A percentile compares a stretch with the other conserved stretches of the same genome.
phyloP scores from a whole-genome alignment of 2,329 filamentous ascomycete genomes.

The Phialophora macrospora region DNA sequence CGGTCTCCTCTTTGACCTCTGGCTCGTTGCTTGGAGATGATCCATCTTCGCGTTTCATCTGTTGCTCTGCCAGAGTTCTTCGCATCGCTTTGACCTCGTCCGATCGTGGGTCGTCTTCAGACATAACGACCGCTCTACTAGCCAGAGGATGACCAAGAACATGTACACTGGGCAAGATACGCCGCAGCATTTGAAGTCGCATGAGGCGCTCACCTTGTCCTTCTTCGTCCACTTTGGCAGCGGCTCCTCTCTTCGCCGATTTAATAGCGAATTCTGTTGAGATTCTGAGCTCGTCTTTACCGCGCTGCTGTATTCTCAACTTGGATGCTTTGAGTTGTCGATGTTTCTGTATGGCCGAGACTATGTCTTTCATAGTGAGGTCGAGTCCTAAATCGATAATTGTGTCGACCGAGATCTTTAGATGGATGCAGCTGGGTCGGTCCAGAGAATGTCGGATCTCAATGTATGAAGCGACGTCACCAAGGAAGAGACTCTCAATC shows the following conservation, averaged over 20 bases:
- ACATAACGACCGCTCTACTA: slow-evolving; percentile 56
- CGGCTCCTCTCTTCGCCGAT: slow-evolving; percentile 49
- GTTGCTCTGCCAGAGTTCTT: slow-evolving; percentile 15
- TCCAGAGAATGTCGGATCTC: slow-evolving; percentile 75
- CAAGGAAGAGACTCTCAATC: slow-evolving; percentile 91
- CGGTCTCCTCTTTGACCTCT: slow-evolving; percentile 30
- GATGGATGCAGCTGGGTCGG: slow-evolving; percentile 69
- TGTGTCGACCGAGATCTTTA: slow-evolving; percentile 79
- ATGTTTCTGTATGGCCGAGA: slow-evolving; percentile 74
- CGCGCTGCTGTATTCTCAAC: slow-evolving; percentile 60
- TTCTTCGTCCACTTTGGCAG: slow-evolving; percentile 52
- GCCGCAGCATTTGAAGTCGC: slow-evolving; percentile 83
- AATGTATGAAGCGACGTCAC: slow-evolving; percentile 78
- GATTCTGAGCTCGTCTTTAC: slow-evolving; percentile 70
- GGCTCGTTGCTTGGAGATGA: slow-evolving; percentile 17
- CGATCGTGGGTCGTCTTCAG: slow-evolving; percentile 39
- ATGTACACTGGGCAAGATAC: slow-evolving; percentile 77
- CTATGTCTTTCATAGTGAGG: slow-evolving; percentile 74
- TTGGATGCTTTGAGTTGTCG: slow-evolving; percentile 75
- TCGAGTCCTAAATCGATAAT: slow-evolving; percentile 82
- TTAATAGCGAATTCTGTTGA: slow-evolving; percentile 62
- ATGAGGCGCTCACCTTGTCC: slow-evolving; percentile 70
- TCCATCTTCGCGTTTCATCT: slow-evolving; percentile 8
- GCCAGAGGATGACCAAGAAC: slow-evolving; percentile 90
- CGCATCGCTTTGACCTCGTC: slow-evolving; percentile 37